Evolutionary conservation across 2,329 filamentous ascomycete species (phyloP), one percentile per base, ranked within the genome.

Genomic region (Neopestalotiopsis sp.): DNA sequence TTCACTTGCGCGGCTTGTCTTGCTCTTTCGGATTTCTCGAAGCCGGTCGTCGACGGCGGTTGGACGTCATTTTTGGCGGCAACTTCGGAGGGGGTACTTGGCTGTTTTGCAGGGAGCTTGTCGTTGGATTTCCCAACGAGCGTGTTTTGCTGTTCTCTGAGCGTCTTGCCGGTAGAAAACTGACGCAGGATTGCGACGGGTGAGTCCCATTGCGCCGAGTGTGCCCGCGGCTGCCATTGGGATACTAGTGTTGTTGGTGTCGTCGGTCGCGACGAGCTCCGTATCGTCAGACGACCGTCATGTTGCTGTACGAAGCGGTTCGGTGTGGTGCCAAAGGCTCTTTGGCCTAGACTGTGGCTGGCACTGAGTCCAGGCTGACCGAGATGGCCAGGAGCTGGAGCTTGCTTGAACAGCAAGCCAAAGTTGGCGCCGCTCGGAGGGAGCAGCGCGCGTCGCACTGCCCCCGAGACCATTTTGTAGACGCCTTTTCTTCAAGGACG

Each of bases 1-100:
- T 99, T 97, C 74, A 99, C 86, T 77, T 98, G 92, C 2, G 95
- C 92, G 12, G 95, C 96, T 75, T 94, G 91, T 13, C 91, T 89
- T 42, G 95, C 96, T 80, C 92, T 95, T 78, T 97, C 95, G 69
- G 93, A 95, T 74, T 89, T 86, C 72, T 86, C 87, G 77, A 94
- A 94, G 28, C 86, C 49, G 34, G 28, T 89, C 69, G 84, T 81
- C 38, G 91, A 88, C 67, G 89, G 84, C 60, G 89, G 88, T 17
- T 83, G 81, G 38, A 81, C 69, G 63, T 80, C 74, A 61, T 69
- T 34, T 24, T 10, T 67, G 17, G 12, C 17, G 34, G 57, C 52
- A 45, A 6, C 38, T 45, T 57, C 64, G 28, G 64, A 13, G 42
- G 34, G 6, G 17, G 30, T 32, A 52, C 9, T 67, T 86, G 64